Conservation (phyloP, 176 grass and related monocot genomes). For the Zea mays region Zm-B73-REFERENCE-NAM-5.0 NC_050097.1:17971001-17971500, state of each 20-base stretch:
- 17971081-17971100: background rate
- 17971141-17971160: background rate
- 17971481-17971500: background rate
- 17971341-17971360: background rate
- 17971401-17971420: background rate
- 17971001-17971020: too few species aligned
- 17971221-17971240: too few species aligned
- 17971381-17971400: background rate
- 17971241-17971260: background rate
- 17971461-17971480: background rate
- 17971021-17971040: background rate
- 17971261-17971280: background rate
- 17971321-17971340: background rate
- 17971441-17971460: background rate
- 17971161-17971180: conserved; percentile 25
- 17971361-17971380: background rate
- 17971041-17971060: background rate
- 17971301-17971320: background rate
- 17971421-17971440: background rate
- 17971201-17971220: background rate
- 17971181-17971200: conserved; percentile 18
- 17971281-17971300: background rate
- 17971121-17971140: background rate
- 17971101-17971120: background rate
- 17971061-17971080: background rate